Base-by-base conservation (phyloP, 257 asterid genomes). In the Echites panduratus region DNA sequence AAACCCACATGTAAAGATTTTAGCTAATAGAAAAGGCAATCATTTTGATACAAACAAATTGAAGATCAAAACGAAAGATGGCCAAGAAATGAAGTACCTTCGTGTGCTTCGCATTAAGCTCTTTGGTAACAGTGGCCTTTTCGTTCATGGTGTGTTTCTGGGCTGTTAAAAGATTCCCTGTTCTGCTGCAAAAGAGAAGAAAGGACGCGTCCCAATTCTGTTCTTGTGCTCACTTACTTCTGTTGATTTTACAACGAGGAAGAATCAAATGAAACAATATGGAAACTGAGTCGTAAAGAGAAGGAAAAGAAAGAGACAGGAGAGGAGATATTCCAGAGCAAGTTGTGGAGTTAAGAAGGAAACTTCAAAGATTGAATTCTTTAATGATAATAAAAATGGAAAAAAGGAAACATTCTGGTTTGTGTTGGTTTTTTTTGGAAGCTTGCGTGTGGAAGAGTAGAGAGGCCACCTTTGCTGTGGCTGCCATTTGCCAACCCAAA, bases 51-150 rank as follows among this genome's bases (percentile, higher is more conserved):
- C 66, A 59, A 27, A 50, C 22, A 50, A n/a, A 22, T 26, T 47
- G 54, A 35, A 38, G 17, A 17, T 2, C 1, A 9, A 20, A 44
- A 27, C 43, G 48, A 75, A 9, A 58, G 27, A 50, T 11, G 4
- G 35, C 41, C 7, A 24, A 61, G 19, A 44, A 59, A 61, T 11
- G 20, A 50, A 24, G 20, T 73, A 83, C 84, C 87, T 83, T 83
- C 6, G 52, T 29, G 78, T 83, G 87, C 68, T 75, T 83, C 52
- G 81, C 81, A 75, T 78, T 77, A 70, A 83, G 87, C 77, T 75
- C 79, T 27, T 77, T 83, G 66, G 87, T 80, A 19, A 83, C 81
- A 16, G 70, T 45, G 27, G 87, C 82, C 71, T 83, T 83, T 47
- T 73, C 81, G 56, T 80, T 83, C 87, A 83, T 83, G 65, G 59